Conservation (phyloP, 768 basidiomycete species). For the Rubroboletus satanas region DNA sequence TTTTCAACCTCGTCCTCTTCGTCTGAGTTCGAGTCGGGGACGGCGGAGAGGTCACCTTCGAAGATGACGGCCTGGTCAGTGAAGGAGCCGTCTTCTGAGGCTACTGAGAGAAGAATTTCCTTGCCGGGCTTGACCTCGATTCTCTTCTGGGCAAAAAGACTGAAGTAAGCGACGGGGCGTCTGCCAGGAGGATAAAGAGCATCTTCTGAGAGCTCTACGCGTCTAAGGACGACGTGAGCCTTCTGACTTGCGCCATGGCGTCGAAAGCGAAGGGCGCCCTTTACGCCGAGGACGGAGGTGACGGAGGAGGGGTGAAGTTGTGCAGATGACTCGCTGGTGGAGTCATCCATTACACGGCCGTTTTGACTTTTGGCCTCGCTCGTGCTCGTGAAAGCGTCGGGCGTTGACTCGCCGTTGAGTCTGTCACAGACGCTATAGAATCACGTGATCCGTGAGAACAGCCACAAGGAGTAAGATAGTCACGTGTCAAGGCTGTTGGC, state of each 20-base stretch:
- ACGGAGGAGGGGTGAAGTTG: conserved; percentile 33
- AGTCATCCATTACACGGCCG: conserved; percentile 33
- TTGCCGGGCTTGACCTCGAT: conserved; percentile 70
- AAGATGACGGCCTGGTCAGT: conserved; percentile 57
- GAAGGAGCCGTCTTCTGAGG: conserved; percentile 48
- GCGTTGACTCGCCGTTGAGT: too few species aligned
- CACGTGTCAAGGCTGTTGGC: too few species aligned
- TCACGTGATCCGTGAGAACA: conserved; percentile 26
- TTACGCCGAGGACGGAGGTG: conserved; percentile 57
- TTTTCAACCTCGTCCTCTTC: conserved; percentile 41
- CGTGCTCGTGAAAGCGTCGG: conserved; percentile 6
- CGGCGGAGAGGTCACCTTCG: conserved; percentile 43
- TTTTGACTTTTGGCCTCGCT: conserved; percentile 12
- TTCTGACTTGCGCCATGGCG: conserved; percentile 65
- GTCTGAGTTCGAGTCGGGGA: conserved; percentile 30
- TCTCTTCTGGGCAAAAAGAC: conserved; percentile 63
- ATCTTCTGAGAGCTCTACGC: conserved; percentile 49
- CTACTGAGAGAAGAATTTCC: conserved; percentile 61
- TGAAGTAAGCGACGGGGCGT: conserved; percentile 48
- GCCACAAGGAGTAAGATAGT: neutral
- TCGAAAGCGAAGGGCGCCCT: conserved; percentile 59
- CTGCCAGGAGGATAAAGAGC: conserved; percentile 40
- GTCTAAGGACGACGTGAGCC: conserved; percentile 63
- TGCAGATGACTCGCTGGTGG: conserved; percentile 35
- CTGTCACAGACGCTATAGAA: neutral